Evolutionary conservation across 345 rosid species (phyloP).

Genomic region (Cochlearia excelsa): DNA sequence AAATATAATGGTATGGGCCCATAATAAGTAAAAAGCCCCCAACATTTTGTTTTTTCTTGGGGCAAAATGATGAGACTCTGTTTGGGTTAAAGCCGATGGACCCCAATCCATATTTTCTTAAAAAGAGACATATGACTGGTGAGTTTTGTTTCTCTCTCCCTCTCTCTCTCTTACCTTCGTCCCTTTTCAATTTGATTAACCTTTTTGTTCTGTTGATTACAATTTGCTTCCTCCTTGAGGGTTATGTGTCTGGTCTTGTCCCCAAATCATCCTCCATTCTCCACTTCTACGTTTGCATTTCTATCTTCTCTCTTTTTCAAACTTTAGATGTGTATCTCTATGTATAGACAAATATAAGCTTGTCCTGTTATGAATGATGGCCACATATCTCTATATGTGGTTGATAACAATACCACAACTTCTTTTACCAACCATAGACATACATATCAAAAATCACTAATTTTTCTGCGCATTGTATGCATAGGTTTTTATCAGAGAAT

Average conservation of each 20-base stretch:
- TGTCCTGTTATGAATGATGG: constrained; percentile 17
- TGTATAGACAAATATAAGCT: too few relatives aligned
- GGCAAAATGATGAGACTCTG: too few relatives aligned
- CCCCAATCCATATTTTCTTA: too few relatives aligned
- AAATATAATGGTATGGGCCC: too few relatives aligned
- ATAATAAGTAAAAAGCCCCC: too few relatives aligned
- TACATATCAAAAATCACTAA: neutral
- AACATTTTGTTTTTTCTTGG: too few relatives aligned
- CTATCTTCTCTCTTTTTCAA: neutral
- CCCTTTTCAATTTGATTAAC: too few relatives aligned
- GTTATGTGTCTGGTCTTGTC: neutral
- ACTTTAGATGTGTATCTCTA: too few relatives aligned
- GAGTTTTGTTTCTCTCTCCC: too few relatives aligned
- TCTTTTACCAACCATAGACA: constrained; percentile 12
- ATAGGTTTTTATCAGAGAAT: constrained; percentile 30
- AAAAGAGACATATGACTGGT: too few relatives aligned
- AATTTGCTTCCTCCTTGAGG: constrained; percentile 33
- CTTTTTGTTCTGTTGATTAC: neutral
- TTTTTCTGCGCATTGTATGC: neutral
- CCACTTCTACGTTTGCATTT: constrained; percentile 45
- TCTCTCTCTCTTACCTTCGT: too few relatives aligned
- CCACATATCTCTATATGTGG: constrained; percentile 34
- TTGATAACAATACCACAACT: constrained; percentile 30
- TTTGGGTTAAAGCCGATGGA: too few relatives aligned
- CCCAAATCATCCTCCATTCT: constrained; percentile 48